Conservation (phyloP, 2,329 filamentous ascomycete species). For the Ascochyta lentis region DNA sequence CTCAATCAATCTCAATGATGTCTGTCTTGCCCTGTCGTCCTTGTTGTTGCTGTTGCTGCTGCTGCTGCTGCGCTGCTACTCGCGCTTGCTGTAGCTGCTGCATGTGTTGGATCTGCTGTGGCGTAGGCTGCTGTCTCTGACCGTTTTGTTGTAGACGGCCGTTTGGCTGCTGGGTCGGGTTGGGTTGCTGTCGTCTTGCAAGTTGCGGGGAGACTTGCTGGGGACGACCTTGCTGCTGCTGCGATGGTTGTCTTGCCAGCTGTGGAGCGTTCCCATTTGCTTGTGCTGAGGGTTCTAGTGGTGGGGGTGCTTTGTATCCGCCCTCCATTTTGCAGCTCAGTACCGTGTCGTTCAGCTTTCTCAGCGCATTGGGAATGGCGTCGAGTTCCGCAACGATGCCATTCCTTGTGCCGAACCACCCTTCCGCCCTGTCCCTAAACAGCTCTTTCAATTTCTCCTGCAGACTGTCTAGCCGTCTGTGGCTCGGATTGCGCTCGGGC, state of each 20-base stretch:
- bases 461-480: constrained; percentile 40
- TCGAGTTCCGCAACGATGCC: constrained; percentile 47
- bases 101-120: constrained; percentile 14
- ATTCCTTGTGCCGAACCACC: constrained; percentile 49
- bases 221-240: constrained; percentile 20
- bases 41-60: constrained; percentile 1
- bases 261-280: constrained; percentile 10
- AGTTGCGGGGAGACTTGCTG: constrained; percentile 23
- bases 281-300: constrained; percentile 19
- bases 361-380: constrained; percentile 46
- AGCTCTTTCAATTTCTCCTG: constrained; percentile 43
- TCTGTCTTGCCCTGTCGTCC: constrained; percentile 17
- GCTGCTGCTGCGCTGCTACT: neutral
- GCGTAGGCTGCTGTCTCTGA: constrained; percentile 7
- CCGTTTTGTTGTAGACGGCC: constrained; percentile 7
- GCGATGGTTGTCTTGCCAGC: constrained; percentile 15
- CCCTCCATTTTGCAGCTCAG: constrained; percentile 41
- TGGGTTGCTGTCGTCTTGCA: constrained; percentile 6
- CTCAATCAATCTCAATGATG: constrained; percentile 37
- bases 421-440: constrained; percentile 37
- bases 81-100: constrained; percentile 18
- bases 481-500: constrained; percentile 32
- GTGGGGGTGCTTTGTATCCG: constrained; percentile 32
- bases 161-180: constrained; percentile 5
- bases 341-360: constrained; percentile 48